Conservation (phyloP, 1,284 basidiomycete genomes). For the Agaricales sp. region DNA sequence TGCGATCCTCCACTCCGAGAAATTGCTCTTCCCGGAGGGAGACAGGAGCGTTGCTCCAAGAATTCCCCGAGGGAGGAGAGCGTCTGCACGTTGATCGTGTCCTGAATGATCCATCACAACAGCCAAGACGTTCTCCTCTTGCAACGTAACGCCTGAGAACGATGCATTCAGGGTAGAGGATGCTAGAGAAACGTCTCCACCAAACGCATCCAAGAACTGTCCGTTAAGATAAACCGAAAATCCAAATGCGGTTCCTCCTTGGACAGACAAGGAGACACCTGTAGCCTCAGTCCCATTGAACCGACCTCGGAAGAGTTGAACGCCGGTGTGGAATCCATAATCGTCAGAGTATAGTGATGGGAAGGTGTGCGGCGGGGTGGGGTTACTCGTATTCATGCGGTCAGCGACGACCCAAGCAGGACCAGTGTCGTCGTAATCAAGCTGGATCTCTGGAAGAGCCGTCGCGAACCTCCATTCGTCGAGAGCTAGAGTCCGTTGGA, state of each 20-base stretch:
- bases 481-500: neutral
- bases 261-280: conserved; percentile 8
- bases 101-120: conserved; percentile 13
- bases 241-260: conserved; percentile 12
- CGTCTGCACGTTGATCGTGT: conserved; percentile 10
- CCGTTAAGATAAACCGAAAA: conserved; percentile 11
- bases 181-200: conserved; percentile 3
- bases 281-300: conserved; percentile 9
- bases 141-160: conserved; percentile 6
- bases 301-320: conserved; percentile 12
- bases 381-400: conserved; percentile 28
- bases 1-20: conserved; percentile 6
- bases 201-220: conserved; percentile 10
- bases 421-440: conserved; percentile 27
- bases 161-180: conserved; percentile 2
- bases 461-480: conserved; percentile 38
- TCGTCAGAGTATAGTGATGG: conserved; percentile 15
- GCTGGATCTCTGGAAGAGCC: conserved; percentile 35
- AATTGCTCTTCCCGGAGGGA: neutral
- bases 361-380: conserved; percentile 8
- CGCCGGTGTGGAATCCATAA: conserved; percentile 12
- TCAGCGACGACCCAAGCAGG: conserved; percentile 32
- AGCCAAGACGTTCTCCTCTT: conserved; percentile 10
- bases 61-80: conserved; percentile 11
- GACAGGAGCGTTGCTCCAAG: conserved; percentile 1